Evolutionary conservation across 2,329 filamentous ascomycete genomes (phyloP), one percentile per base, ranked within the genome.

Genomic region (Pseudogymnoascus sp.): DNA sequence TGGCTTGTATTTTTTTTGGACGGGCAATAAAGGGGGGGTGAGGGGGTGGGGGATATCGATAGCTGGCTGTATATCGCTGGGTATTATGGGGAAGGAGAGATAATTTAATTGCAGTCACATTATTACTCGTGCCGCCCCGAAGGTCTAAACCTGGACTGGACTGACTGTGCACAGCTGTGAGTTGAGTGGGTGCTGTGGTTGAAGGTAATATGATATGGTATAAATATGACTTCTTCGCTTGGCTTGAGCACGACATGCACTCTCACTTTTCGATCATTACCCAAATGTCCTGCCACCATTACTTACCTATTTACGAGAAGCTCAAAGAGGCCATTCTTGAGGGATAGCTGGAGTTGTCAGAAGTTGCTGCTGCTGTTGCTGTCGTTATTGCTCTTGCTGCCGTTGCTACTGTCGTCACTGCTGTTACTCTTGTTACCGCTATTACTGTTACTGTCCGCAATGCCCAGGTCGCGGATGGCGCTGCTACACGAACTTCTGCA

Each of bases 1-100:
- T n/a, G 23, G 25, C 46, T 56, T 56, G 46, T 56, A 56, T 23
- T 34, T 56, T 56, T 53, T 56, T 16, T 14, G 43, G 46, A 31
- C 46, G 46, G 46, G 46, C 46, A 34, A 56, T n/a, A 31, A 56
- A 1, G n/a, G 25, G 25, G 25, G 40, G 11, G 46, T 1, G n/a
- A 3, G 0, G 14, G 46, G 21, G 18, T n/a, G n/a, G 18, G 23
- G 14, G 23, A 1, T 11, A 6, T 11, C 2, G 46, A 31, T 18
- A 11, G 7, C 14, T 28, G 23, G 46, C 46, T 34, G 46, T 56
- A 56, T 56, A 56, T 56, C n/a, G 28, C 46, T 46, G n/a, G 8
- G 25, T 31, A 28, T 16, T 34, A 34, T 7, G 8, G 11, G 18
- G 3, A 6, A 21, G 3, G 46, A n/a, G 25, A 31, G 14, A 31